phyloP scores from a whole-genome alignment of 2,329 filamentous ascomycete genomes.

The Cordyceps cicadae region DNA sequence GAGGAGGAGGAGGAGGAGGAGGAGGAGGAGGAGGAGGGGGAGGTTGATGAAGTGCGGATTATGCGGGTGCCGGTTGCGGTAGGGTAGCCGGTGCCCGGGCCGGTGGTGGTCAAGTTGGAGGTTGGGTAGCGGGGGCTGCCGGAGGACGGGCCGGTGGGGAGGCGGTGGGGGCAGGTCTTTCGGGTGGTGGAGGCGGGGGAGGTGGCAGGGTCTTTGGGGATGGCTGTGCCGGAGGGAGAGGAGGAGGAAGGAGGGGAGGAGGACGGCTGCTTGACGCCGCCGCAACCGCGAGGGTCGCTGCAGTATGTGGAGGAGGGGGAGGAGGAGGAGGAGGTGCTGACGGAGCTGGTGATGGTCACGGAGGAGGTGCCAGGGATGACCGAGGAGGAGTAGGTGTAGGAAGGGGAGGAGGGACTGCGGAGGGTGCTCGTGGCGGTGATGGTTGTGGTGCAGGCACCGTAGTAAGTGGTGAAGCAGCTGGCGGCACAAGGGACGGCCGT shows the following conservation, averaged over 20 bases:
- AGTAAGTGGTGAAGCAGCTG: neutral
- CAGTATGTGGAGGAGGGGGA: neutral
- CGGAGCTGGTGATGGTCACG: neutral
- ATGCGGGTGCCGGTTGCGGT: neutral
- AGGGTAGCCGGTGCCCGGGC: neutral
- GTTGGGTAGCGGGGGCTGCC: neutral
- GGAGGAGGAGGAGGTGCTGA: neutral
- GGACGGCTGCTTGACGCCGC: conserved; percentile 4
- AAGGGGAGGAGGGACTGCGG: neutral
- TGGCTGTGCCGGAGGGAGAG: neutral
- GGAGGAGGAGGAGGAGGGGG: neutral
- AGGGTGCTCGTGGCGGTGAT: neutral
- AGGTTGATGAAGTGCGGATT: neutral
- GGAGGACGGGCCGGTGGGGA: neutral
- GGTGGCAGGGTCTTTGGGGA: neutral
- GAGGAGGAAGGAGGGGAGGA: neutral
- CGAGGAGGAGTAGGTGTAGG: neutral
- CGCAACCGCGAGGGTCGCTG: conserved; percentile 12
- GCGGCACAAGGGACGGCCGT: conserved; percentile 15
- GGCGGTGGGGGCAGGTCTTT: neutral
- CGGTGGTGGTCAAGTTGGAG: neutral
- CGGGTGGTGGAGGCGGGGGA: neutral
- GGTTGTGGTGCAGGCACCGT: conserved; percentile 11
- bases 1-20: neutral
- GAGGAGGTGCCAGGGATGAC: neutral